Evolutionary conservation across 176 grass and related monocot genomes (phyloP).

Genomic region (Aegilops tauschii): DNA sequence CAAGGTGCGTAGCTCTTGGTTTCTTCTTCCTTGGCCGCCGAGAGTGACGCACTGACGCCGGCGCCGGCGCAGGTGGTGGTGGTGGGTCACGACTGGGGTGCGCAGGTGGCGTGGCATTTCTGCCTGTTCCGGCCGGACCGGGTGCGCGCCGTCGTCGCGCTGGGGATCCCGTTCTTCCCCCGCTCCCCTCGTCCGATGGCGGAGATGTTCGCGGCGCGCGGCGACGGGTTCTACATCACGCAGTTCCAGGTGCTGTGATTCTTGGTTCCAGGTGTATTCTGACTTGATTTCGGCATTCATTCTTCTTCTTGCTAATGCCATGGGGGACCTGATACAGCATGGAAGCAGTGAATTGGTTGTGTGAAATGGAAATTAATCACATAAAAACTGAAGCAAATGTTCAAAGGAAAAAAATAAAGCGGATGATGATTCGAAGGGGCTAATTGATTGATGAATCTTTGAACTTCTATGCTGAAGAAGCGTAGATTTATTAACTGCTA

Average conservation of each 20-base stretch:
- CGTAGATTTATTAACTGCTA: not conserved
- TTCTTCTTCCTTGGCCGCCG: not conserved
- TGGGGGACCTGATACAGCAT: not conserved
- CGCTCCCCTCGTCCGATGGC: not conserved
- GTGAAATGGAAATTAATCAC: not conserved
- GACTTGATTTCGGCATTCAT: not conserved
- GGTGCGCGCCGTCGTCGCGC: constrained; percentile 40
- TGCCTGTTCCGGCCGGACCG: constrained; percentile 65
- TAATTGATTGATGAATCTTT: not conserved
- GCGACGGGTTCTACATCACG: constrained; percentile 58
- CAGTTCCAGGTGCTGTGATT: constrained; percentile 57
- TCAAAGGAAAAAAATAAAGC: not conserved
- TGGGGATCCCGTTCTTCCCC: constrained; percentile 44
- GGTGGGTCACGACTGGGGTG: constrained; percentile 61
- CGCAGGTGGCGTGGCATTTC: constrained; percentile 49
- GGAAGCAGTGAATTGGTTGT: not conserved
- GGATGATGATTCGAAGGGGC: not conserved
- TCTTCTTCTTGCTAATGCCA: not conserved
- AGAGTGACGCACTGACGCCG: not conserved
- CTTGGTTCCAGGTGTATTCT: not conserved
- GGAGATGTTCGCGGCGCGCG: constrained; percentile 9
- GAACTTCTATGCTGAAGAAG: not conserved
- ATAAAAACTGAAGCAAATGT: not conserved
- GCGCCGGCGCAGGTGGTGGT: constrained; percentile 48
- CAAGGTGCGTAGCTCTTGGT: constrained; percentile 11